Base-by-base conservation (phyloP, 768 basidiomycete genomes). In the Tephrocybe sp. region DNA sequence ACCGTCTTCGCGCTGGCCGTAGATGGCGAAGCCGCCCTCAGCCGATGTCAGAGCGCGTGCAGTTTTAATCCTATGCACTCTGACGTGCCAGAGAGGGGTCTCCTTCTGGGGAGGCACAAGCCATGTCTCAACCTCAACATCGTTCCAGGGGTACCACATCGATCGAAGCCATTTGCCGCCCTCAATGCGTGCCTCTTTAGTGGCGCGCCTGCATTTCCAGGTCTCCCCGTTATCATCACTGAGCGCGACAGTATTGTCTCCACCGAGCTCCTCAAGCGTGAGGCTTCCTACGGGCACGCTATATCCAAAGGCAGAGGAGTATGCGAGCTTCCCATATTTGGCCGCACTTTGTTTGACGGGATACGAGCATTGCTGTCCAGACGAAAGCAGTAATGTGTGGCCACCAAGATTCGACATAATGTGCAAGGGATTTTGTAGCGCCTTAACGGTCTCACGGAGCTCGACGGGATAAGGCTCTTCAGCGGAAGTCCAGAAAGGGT, bases 311-410 rank as follows among this genome's bases (percentile, higher is more conserved):
- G 85, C 79, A n/a, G 84, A 78, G 2, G 84, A 86, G 65, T 91
- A 90, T 1, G 85, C 81, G 50, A 88, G 73, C 65, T 89, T 89
- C 47, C 87, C 85, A 68, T 90, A 90, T 64, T 90, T 91, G 20
- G 86, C 85, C 7, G 86, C 83, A 58, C 84, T 83, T 61, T 88
- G 85, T 61, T 88, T 85, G 62, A 91, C 83, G 14, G 86, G 80
- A 65, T 90, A 91, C 41, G 85, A 86, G 57, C 87, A 88, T 55
- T 84, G 84, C 69, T 91, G 88, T 1, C 88, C 88, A 11, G 85
- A 87, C 7, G 85, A 87, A 28, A 90, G 78, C 24, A 89, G 68
- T 73, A 79, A 88, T 3, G 84, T 81, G 66, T 89, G 88, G 1
- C 79, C 79, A 17, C 79, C 79, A 25, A 80, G 49, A 59, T 84